phyloP scores from a whole-genome alignment of 1,139 yeast species.

The Protomyces inouyei region DNA sequence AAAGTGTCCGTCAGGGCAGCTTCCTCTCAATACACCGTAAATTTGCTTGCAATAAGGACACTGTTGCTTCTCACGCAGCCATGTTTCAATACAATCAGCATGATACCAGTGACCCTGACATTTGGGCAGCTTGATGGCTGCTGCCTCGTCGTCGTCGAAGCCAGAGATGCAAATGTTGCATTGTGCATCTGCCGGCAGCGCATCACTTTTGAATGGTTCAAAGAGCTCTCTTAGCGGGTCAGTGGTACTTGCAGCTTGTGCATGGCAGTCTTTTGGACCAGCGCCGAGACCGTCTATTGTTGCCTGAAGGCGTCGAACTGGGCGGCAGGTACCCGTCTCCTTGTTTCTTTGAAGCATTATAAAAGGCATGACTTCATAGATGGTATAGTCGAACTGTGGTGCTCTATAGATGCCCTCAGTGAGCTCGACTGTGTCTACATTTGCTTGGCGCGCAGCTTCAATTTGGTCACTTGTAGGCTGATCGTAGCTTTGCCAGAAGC shows the following conservation, averaged over 20 bases:
- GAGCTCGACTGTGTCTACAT: not conserved
- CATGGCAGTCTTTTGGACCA: not conserved
- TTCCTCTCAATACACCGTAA: slow-evolving; percentile 4
- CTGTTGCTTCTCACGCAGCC: slow-evolving; percentile 18
- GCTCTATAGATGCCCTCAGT: slow-evolving; percentile 4
- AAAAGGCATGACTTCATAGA: slow-evolving; percentile 1
- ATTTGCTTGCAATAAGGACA: slow-evolving; percentile 15
- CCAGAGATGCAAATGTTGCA: slow-evolving; percentile 9
- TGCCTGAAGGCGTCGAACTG: not conserved
- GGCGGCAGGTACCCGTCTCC: slow-evolving; percentile 8
- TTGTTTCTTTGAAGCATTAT: slow-evolving; percentile 3
- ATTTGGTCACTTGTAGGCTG: slow-evolving; percentile 4
- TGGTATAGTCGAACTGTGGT: not conserved
- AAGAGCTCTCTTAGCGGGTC: not conserved
- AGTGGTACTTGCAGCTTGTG: not conserved
- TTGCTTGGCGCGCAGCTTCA: slow-evolving; percentile 1
- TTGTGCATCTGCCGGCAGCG: not conserved
- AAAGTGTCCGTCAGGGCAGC: slow-evolving; percentile 10
- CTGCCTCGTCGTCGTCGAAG: not conserved
- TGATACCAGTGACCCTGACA: slow-evolving; percentile 15
- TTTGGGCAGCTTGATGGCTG: slow-evolving; percentile 3
- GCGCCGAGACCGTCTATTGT: slow-evolving; percentile 3
- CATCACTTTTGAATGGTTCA: not conserved
- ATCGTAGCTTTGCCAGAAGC: slow-evolving; percentile 8
- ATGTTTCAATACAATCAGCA: slow-evolving; percentile 6